These are phyloP conservation scores for Calonectria leucothoes DNA, from an alignment of 2,329 filamentous ascomycete genomes.

Conservation along the genomic window DNA sequence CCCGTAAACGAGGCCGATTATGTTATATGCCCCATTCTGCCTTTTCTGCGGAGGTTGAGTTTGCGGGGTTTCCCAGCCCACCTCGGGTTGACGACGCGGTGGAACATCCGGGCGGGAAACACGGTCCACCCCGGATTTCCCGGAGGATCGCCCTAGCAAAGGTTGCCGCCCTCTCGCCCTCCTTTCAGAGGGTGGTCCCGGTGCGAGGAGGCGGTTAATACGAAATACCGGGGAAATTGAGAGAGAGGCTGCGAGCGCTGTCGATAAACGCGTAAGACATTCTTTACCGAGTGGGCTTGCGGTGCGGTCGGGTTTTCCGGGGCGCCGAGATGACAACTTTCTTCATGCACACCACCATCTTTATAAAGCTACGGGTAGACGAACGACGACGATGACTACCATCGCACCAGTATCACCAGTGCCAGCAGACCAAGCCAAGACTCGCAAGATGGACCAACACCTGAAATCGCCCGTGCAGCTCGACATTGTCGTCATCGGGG, in stretches of 20 bases:
- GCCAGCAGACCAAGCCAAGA: neutral
- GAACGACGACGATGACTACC: neutral
- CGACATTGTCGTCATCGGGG: conserved; percentile 55
- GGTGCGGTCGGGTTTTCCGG: conserved; percentile 9
- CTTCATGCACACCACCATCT: neutral
- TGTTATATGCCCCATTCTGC: neutral
- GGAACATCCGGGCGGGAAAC: conserved; percentile 12
- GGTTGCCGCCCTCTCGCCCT: neutral
- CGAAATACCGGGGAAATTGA: neutral
- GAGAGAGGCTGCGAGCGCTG: neutral
- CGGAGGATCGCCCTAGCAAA: neutral
- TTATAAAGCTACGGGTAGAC: neutral
- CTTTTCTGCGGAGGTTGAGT: neutral
- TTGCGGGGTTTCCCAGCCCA: neutral
- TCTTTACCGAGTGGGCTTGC: neutral
- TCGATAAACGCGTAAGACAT: neutral
- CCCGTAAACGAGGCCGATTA: neutral
- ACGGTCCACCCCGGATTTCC: conserved; percentile 12
- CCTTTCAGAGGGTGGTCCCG: neutral
- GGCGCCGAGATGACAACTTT: neutral
- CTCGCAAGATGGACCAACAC: conserved; percentile 8
- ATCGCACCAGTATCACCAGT: no score
- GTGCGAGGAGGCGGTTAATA: neutral
- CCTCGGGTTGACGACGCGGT: neutral
- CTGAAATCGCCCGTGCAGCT: conserved; percentile 29